Conservation (phyloP, 1,139 yeast species). For the Blastobotrys aristatus region DNA sequence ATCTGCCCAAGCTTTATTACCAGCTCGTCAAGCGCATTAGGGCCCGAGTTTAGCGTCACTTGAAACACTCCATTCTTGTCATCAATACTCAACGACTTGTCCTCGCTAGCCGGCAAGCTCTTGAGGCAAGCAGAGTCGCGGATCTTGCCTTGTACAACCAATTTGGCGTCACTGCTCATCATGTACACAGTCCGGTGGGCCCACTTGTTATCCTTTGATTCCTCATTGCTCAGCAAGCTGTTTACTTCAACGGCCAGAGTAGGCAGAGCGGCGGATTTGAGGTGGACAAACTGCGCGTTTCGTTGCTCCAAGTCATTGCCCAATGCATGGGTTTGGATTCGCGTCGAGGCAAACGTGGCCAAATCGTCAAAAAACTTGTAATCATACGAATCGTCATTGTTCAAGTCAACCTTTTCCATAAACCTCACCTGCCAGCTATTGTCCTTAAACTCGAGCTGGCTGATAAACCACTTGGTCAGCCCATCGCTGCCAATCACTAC, state of each 20-base stretch:
- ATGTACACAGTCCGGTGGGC: slow-evolving; percentile 25
- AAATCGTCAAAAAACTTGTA: slow-evolving; percentile 28
- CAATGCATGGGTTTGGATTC: slow-evolving; percentile 28
- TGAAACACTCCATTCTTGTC: slow-evolving; percentile 24
- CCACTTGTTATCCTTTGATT: slow-evolving; percentile 19
- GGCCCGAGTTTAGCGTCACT: slow-evolving; percentile 13
- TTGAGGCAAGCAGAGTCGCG: slow-evolving; percentile 20
- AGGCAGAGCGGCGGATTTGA: slow-evolving; percentile 21
- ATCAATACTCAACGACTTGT: slow-evolving; percentile 24
- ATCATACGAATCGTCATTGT: slow-evolving; percentile 20
- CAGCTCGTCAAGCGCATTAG: slow-evolving; percentile 20
- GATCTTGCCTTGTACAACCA: slow-evolving; percentile 27
- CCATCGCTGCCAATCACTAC: slow-evolving; percentile 24
- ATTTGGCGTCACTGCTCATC: slow-evolving; percentile 12
- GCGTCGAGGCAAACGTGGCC: slow-evolving; percentile 24
- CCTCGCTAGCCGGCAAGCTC: slow-evolving; percentile 19
- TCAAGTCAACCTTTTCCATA: slow-evolving; percentile 25
- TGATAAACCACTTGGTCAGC: slow-evolving; percentile 32
- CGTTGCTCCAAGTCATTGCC: slow-evolving; percentile 25
- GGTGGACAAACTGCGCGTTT: slow-evolving; percentile 23
- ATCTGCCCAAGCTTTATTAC: slow-evolving; percentile 24
- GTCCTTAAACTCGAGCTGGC: slow-evolving; percentile 30
- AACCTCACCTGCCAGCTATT: slow-evolving; percentile 28
- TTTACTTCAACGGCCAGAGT: slow-evolving; percentile 24
- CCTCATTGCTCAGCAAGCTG: slow-evolving; percentile 19